Evolutionary conservation across 2,329 filamentous ascomycete genomes (phyloP).

Genomic region (Xylaria sp.): DNA sequence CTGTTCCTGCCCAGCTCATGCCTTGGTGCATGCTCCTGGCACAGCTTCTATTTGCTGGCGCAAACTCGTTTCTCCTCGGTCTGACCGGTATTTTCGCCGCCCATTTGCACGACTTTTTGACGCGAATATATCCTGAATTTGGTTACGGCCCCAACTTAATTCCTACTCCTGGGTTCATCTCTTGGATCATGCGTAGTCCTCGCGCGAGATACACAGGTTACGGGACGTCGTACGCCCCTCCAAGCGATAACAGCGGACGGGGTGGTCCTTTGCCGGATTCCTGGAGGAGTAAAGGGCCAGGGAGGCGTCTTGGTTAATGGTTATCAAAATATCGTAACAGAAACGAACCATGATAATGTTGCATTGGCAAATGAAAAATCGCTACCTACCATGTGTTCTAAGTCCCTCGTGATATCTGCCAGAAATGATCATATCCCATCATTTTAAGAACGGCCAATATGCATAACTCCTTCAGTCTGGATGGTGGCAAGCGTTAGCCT

Average conservation of each 20-base stretch:
- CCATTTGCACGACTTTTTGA: conserved; percentile 89
- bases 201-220: conserved; percentile 58
- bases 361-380: not conserved
- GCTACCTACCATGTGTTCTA: too few relatives aligned
- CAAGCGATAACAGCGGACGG: conserved; percentile 41
- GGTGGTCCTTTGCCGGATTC: conserved; percentile 63
- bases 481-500: too few relatives aligned
- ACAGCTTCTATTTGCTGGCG: conserved; percentile 72
- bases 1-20: conserved; percentile 79
- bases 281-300: conserved; percentile 68
- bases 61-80: conserved; percentile 64
- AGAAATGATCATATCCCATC: too few relatives aligned
- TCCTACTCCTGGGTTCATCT: conserved; percentile 74
- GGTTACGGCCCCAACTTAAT: conserved; percentile 82
- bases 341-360: conserved; percentile 14
- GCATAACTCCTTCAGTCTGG: too few relatives aligned
- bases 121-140: conserved; percentile 85
- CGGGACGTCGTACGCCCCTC: conserved; percentile 64
- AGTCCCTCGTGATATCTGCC: too few relatives aligned
- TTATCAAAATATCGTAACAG: not conserved
- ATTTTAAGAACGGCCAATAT: too few relatives aligned
- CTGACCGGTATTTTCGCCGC: conserved; percentile 82
- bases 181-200: conserved; percentile 65
- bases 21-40: conserved; percentile 81
- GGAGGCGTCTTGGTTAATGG: conserved; percentile 63